Evolutionary conservation across 1,284 basidiomycete species (phyloP).

Genomic region (Tilletia caries): DNA sequence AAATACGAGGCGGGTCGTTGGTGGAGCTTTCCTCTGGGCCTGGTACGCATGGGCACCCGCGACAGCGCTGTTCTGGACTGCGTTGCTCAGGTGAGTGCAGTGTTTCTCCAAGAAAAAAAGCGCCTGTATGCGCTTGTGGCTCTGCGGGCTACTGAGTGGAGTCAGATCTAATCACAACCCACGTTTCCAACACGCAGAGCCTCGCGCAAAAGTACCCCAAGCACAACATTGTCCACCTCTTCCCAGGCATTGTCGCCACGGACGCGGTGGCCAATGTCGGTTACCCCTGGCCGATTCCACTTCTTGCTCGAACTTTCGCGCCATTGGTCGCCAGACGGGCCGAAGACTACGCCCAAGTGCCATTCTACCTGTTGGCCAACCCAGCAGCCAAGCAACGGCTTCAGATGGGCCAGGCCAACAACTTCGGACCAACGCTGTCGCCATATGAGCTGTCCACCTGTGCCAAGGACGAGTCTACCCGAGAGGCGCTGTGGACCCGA

Average conservation of each 20-base stretch:
- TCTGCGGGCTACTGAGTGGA: too few species aligned
- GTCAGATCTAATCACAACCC: too few species aligned
- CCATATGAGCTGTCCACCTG: neutral
- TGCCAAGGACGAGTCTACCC: neutral
- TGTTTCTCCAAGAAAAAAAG: too few species aligned
- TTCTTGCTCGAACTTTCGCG: slow-evolving; percentile 29
- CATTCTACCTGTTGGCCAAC: slow-evolving; percentile 38
- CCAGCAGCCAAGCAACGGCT: slow-evolving; percentile 27
- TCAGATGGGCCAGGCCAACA: slow-evolving; percentile 29
- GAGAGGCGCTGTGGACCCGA: neutral
- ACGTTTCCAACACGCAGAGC: slow-evolving; percentile 11
- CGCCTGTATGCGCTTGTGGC: too few species aligned
- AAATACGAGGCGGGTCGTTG: slow-evolving; percentile 24
- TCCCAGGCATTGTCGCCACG: slow-evolving; percentile 45
- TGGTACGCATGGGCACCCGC: slow-evolving; percentile 25
- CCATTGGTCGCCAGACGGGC: slow-evolving; percentile 17
- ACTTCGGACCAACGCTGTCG: slow-evolving; percentile 18
- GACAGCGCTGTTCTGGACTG: slow-evolving; percentile 35
- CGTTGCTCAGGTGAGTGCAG: slow-evolving; percentile 24
- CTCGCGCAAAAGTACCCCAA: slow-evolving; percentile 32
- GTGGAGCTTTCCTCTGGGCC: slow-evolving; percentile 27
- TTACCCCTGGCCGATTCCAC: slow-evolving; percentile 44
- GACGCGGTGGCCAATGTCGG: slow-evolving; percentile 45
- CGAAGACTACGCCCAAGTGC: slow-evolving; percentile 35
- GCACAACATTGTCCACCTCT: slow-evolving; percentile 37